Conservation (phyloP, 768 basidiomycete species). For the Auriscalpium orientale region DNA sequence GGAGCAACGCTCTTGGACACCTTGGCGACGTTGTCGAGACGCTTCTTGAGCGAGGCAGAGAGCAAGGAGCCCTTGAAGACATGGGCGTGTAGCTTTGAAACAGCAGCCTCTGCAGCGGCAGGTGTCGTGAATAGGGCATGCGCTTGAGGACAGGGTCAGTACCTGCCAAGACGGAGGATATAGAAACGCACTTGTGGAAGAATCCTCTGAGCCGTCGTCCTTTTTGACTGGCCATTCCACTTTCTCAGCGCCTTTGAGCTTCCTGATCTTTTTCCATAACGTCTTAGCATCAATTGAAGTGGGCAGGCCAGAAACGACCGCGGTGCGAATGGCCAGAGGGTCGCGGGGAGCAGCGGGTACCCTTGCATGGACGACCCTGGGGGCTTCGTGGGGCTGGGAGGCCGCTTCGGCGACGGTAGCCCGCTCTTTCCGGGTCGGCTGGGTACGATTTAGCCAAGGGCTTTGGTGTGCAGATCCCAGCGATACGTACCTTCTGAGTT, state of each 20-base stretch:
- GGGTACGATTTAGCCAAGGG: neutral
- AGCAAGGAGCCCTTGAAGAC: constrained; percentile 85
- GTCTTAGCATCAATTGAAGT: constrained; percentile 50
- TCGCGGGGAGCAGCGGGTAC: constrained; percentile 38
- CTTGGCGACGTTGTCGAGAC: constrained; percentile 61
- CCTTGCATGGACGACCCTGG: neutral
- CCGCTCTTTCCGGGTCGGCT: constrained; percentile 7
- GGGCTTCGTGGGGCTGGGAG: constrained; percentile 25
- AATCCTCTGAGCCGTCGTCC: constrained; percentile 37
- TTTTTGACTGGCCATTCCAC: constrained; percentile 60
- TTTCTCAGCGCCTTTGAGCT: constrained; percentile 68
- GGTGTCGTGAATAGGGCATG: constrained; percentile 69
- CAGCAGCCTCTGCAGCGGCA: constrained; percentile 58
- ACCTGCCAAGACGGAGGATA: neutral
- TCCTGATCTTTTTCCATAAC: constrained; percentile 84
- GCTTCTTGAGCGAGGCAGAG: constrained; percentile 84
- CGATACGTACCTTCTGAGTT: constrained; percentile 53
- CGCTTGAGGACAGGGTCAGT: constrained; percentile 33
- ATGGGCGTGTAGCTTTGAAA: constrained; percentile 81
- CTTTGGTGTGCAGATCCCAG: neutral
- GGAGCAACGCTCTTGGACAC: constrained; percentile 14
- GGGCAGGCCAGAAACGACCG: constrained; percentile 71
- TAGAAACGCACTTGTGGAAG: constrained; percentile 37
- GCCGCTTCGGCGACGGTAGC: neutral
- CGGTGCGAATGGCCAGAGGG: constrained; percentile 77